Evolutionary conservation across 1,284 basidiomycete species (phyloP).

Genomic region (Rugosomyces carneus): DNA sequence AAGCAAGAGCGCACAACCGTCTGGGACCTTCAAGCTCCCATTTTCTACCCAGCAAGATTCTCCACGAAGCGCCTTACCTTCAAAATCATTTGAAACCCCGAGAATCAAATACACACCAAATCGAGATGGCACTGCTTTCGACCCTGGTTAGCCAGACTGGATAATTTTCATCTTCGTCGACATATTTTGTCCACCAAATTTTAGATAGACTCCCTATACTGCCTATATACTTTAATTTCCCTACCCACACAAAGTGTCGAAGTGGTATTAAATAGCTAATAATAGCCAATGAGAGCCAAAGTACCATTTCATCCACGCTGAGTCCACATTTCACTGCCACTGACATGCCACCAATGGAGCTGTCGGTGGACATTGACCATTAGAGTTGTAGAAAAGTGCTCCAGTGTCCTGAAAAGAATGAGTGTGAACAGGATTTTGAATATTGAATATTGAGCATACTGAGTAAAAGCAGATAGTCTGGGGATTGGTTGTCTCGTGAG

Average conservation of each 20-base stretch:
- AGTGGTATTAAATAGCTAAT: too few relatives aligned
- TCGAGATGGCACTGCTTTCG: constrained; percentile 20
- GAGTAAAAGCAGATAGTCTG: constrained; percentile 9
- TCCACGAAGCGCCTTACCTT: constrained; percentile 53
- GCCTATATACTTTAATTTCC: background rate
- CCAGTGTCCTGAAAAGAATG: constrained; percentile 6
- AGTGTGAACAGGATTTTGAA: too few relatives aligned
- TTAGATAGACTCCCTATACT: too few relatives aligned
- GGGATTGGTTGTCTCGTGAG: background rate
- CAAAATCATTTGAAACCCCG: constrained; percentile 44
- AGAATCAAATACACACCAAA: constrained; percentile 18
- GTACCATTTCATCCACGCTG: background rate
- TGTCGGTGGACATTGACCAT: constrained; percentile 1
- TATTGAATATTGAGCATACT: background rate
- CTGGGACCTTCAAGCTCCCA: constrained; percentile 36
- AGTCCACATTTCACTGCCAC: background rate
- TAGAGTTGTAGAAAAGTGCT: background rate
- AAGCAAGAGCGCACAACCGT: constrained; percentile 49
- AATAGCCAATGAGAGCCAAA: background rate
- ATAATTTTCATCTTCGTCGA: too few relatives aligned
- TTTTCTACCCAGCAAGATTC: constrained; percentile 30
- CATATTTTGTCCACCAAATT: too few relatives aligned
- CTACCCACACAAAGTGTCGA: too few relatives aligned
- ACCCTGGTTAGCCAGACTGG: constrained; percentile 25
- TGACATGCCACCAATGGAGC: constrained; percentile 5